A percentile compares a stretch with the other conserved stretches of the same genome.
Conservation (phyloP, 495 filamentous ascomycete species). For the Chaetomium cochliodes region DNA sequence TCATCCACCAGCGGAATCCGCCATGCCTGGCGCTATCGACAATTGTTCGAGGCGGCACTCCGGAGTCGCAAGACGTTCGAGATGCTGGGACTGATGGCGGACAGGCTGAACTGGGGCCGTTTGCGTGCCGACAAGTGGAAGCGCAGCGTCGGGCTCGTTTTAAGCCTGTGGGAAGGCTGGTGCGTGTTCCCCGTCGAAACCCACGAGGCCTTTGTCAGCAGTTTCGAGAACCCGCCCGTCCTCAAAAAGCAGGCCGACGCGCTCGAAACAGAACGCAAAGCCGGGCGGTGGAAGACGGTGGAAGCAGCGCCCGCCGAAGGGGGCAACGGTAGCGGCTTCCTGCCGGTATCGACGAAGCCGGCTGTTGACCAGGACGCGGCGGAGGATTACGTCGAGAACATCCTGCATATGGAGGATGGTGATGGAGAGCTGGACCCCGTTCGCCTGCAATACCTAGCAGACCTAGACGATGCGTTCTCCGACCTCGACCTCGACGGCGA, state of each 20-base stretch:
- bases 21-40: slow-evolving; percentile 87
- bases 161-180: slow-evolving; percentile 86
- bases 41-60: slow-evolving; percentile 77
- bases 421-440: slow-evolving; percentile 32
- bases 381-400: slow-evolving; percentile 34
- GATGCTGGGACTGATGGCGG: slow-evolving; percentile 72
- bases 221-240: slow-evolving; percentile 73
- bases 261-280: slow-evolving; percentile 55
- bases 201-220: slow-evolving; percentile 68
- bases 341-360: slow-evolving; percentile 34
- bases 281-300: slow-evolving; percentile 68
- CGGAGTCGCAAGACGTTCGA: slow-evolving; percentile 73
- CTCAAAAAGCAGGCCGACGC: slow-evolving; percentile 50
- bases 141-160: slow-evolving; percentile 68
- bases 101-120: slow-evolving; percentile 76
- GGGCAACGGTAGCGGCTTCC: slow-evolving; percentile 38
- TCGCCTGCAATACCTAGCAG: slow-evolving; percentile 29
- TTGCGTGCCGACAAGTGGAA: slow-evolving; percentile 89
- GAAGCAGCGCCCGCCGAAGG: slow-evolving; percentile 51
- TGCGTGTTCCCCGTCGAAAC: slow-evolving; percentile 76
- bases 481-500: slow-evolving; percentile 35
- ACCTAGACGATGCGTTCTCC: slow-evolving; percentile 28
- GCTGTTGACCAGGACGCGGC: slow-evolving; percentile 17
- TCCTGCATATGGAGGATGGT: slow-evolving; percentile 34
- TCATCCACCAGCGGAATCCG: slow-evolving; percentile 79